A percentile compares a stretch with the other conserved stretches of the same genome.
phyloP scores from a whole-genome alignment of 2,329 filamentous ascomycete genomes.

The Pseudocercospora fijiensis region DNA sequence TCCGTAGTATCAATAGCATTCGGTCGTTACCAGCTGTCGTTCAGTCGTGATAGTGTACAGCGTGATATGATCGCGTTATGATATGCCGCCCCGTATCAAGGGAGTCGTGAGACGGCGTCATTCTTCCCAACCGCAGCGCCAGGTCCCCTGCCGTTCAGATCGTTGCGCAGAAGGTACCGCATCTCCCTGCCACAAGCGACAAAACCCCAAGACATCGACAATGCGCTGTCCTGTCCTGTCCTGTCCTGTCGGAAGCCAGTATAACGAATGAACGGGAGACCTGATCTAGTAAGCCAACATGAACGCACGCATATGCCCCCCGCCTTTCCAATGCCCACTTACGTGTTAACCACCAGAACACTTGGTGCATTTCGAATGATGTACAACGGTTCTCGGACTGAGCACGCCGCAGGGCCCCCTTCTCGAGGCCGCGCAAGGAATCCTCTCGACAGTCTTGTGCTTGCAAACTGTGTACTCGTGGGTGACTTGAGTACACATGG shows the following conservation, averaged over 20 bases:
- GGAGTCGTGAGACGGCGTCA: constrained; percentile 23
- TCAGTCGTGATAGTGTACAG: constrained; percentile 22
- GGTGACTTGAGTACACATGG: constrained; percentile 50
- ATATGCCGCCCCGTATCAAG: constrained; percentile 1
- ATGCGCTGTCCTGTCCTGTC: constrained; percentile 20
- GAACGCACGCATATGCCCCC: neutral
- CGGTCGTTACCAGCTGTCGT: constrained; percentile 12
- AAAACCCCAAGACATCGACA: constrained; percentile 15
- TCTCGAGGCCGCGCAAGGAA: constrained; percentile 50
- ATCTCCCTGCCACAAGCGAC: constrained; percentile 8
- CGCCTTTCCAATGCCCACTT: neutral
- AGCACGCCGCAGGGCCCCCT: constrained; percentile 42
- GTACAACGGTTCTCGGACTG: constrained; percentile 48
- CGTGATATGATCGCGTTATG: constrained; percentile 5
- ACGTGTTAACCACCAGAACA: constrained; percentile 45
- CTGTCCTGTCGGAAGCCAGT: constrained; percentile 13
- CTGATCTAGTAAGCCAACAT: constrained; percentile 1
- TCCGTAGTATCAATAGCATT: constrained; percentile 1
- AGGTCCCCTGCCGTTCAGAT: constrained; percentile 6
- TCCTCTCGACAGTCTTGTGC: constrained; percentile 46
- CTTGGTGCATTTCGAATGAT: constrained; percentile 49
- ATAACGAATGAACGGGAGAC: neutral
- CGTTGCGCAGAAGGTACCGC: constrained; percentile 6
- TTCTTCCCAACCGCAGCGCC: constrained; percentile 6
- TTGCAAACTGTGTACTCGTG: constrained; percentile 49